These are phyloP conservation scores for Xerocomus cyaneibrunnescens DNA, from an alignment of 1,284 basidiomycete genomes.

Conservation along the genomic window DNA sequence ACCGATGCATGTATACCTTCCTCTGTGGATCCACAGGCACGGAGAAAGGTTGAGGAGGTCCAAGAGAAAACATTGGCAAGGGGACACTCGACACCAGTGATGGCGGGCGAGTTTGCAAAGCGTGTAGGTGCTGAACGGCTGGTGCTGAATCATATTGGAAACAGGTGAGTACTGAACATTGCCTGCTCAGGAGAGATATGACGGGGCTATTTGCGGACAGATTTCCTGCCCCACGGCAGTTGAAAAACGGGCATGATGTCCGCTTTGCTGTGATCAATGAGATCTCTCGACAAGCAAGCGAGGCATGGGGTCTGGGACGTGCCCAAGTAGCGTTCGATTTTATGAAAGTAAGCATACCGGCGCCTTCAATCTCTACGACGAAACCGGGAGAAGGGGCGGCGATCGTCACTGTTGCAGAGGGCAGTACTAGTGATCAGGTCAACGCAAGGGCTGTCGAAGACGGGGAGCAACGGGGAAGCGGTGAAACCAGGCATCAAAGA, in stretches of 20 bases:
- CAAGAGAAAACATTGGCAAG: constrained; percentile 55
- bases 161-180: constrained; percentile 49
- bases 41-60: constrained; percentile 50
- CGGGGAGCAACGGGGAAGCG: neutral
- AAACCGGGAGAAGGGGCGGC: neutral
- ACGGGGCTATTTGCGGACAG: constrained; percentile 33
- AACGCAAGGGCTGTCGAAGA: neutral
- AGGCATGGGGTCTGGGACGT: constrained; percentile 49
- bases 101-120: constrained; percentile 81
- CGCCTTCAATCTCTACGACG: neutral
- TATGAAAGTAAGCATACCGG: constrained; percentile 55
- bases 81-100: constrained; percentile 82
- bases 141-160: constrained; percentile 82
- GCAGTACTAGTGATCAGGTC: neutral
- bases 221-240: constrained; percentile 46
- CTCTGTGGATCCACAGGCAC: constrained; percentile 48
- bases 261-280: constrained; percentile 53
- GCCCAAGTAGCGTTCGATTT: constrained; percentile 69
- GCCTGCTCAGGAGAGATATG: constrained; percentile 23
- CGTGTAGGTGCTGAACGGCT: constrained; percentile 62
- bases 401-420: neutral
- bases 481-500: neutral
- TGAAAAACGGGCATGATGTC: constrained; percentile 39
- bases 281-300: constrained; percentile 64
- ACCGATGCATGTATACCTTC: constrained; percentile 78